phyloP scores from a whole-genome alignment of 1,139 yeast genomes.

The Sugiyamaella grinbergsii region DNA sequence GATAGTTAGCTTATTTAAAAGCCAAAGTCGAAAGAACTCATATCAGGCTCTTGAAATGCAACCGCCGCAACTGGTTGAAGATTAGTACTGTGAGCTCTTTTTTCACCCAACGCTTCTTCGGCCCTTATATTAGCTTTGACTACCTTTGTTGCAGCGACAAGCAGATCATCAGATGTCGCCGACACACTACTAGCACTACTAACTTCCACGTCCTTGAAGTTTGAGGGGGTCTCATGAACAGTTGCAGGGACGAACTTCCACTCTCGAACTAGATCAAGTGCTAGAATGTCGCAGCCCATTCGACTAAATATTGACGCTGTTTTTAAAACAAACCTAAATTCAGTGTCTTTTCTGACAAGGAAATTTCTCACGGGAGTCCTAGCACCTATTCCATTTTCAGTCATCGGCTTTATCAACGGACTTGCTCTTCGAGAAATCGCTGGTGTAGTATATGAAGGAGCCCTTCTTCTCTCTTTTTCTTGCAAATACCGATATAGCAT shows the following conservation, averaged over 20 bases:
- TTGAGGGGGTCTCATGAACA: background rate
- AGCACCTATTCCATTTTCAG: conserved; percentile 9
- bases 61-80: conserved; percentile 53
- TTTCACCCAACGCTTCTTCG: conserved; percentile 11
- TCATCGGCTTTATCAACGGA: conserved; percentile 4
- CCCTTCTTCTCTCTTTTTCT: conserved; percentile 40
- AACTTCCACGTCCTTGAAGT: conserved; percentile 6
- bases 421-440: conserved; percentile 2
- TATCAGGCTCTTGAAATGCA: conserved; percentile 73
- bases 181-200: conserved; percentile 9
- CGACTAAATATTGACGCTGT: conserved; percentile 70
- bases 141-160: conserved; percentile 13
- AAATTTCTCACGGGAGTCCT: conserved; percentile 13
- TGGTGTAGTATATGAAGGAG: conserved; percentile 17
- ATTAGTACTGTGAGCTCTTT: conserved; percentile 3
- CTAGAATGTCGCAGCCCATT: conserved; percentile 89
- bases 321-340: conserved; percentile 61
- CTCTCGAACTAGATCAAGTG: conserved; percentile 59
- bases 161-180: conserved; percentile 13
- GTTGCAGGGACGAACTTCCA: conserved; percentile 59
- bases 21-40: conserved; percentile 75
- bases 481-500: conserved; percentile 66
- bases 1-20: conserved; percentile 38
- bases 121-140: conserved; percentile 4
- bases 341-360: conserved; percentile 39